Percentiles rank a stretch among this genome's conserved stretches.
Conservation (phyloP, 2,329 filamentous ascomycete genomes). For the Claviceps purpurea region DNA sequence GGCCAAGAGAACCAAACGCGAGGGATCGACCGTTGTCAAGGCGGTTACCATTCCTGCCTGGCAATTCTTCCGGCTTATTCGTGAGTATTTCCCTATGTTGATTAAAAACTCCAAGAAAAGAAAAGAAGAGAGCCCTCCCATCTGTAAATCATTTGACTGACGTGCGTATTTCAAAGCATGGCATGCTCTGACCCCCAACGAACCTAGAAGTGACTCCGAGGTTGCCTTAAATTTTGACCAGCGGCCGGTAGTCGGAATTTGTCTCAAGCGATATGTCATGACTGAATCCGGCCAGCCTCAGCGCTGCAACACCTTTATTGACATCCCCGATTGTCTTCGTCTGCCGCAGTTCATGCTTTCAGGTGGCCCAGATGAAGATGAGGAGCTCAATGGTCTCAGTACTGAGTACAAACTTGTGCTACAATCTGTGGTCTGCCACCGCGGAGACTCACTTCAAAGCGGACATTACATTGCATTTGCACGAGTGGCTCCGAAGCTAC, state of each 20-base stretch:
- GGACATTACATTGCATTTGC: slow-evolving; percentile 87
- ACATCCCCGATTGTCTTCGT: slow-evolving; percentile 71
- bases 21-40: slow-evolving; percentile 44
- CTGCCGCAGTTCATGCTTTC: slow-evolving; percentile 78
- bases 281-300: slow-evolving; percentile 53
- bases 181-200: slow-evolving; percentile 52
- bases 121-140: background rate
- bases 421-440: slow-evolving; percentile 85
- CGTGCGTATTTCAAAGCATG: slow-evolving; percentile 44
- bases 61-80: slow-evolving; percentile 92
- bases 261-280: slow-evolving; percentile 75
- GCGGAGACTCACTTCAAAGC: slow-evolving; percentile 70
- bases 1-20: slow-evolving; percentile 29
- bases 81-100: slow-evolving; percentile 32
- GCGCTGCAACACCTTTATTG: slow-evolving; percentile 69
- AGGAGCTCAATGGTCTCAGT: slow-evolving; percentile 49
- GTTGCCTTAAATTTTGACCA: slow-evolving; percentile 80
- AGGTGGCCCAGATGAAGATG: slow-evolving; percentile 53
- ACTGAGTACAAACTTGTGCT: slow-evolving; percentile 89
- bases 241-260: slow-evolving; percentile 80
- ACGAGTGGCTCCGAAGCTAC: slow-evolving; percentile 51
- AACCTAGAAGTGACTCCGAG: slow-evolving; percentile 55
- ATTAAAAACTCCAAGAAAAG: background rate
- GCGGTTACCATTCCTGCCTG: slow-evolving; percentile 92
- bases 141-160: background rate